Evolutionary conservation across 1,284 basidiomycete genomes (phyloP).

Genomic region (Sanghuangporus weigelae): DNA sequence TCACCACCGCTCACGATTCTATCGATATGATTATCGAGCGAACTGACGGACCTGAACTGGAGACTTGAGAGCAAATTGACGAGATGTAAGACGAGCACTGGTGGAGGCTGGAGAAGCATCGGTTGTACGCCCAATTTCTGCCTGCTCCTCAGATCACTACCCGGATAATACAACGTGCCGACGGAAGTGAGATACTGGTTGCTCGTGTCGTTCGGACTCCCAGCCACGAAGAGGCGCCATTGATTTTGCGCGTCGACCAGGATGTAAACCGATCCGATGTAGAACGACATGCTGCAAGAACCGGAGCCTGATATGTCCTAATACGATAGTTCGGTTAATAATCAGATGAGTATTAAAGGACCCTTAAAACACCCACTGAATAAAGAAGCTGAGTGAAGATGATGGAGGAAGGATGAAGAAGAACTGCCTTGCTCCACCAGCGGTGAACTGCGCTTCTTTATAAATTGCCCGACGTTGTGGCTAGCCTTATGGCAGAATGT

Average conservation of each 20-base stretch:
- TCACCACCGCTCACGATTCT: background rate
- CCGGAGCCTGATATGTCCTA: background rate
- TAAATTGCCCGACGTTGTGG: background rate
- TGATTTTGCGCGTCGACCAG: background rate
- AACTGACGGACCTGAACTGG: background rate
- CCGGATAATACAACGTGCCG: background rate
- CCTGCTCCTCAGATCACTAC: background rate
- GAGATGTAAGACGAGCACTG: background rate
- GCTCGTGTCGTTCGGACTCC: background rate
- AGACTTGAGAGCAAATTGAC: background rate
- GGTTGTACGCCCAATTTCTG: background rate
- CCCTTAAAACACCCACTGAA: background rate
- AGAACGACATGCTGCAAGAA: background rate
- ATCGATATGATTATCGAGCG: background rate
- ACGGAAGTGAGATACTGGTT: background rate
- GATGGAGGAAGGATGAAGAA: background rate
- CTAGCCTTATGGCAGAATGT: background rate
- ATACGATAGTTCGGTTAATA: background rate
- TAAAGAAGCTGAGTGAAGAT: background rate
- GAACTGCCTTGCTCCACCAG: background rate
- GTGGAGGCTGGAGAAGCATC: background rate
- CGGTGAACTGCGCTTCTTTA: background rate
- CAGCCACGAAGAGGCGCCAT: conserved; percentile 2
- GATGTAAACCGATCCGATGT: background rate
- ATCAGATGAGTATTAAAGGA: background rate